Base-by-base conservation (phyloP, 495 filamentous ascomycete species). In the Aspergillus haitiensis region DNA sequence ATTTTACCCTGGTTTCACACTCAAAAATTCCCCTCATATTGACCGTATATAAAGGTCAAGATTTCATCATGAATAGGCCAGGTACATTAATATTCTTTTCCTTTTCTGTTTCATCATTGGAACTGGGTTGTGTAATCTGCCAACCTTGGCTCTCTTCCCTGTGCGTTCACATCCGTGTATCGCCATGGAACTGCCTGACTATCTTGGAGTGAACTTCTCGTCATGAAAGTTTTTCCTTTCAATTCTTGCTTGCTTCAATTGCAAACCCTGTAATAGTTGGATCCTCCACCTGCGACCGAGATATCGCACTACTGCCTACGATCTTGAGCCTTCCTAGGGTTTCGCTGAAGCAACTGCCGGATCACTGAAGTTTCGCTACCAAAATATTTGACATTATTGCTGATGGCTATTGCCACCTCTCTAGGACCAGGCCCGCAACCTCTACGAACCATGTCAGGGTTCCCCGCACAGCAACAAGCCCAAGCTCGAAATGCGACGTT, bases 401-500 rank as follows among this genome's bases (percentile, higher is more conserved):
- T 79, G 58, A 77, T 67, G 55, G 50, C 44, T 61, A 52, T 59
- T 55, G 31, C 46, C 55, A 64, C 64, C 42, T 46, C 36, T 27
- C 50, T 60, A 90, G 87, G 84, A 70, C 78, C 85, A 60, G 81
- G 84, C 70, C 87, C 85, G 62, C 88, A 88, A 75, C 78, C 84
- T 70, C 70, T 90, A 58, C 82, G 88, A 77, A 82, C 84, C 71
- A 85, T 90, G 76, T 84, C 86, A 58, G 85, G 82, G 61, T 90
- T 88, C 75, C 82, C 85, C 65, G 77, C 79, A 64, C 88, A 86
- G 76, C 85, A 80, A 72, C 77, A 86, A 72, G 80, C 84, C 63
- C 81, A 86, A 62, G 82, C 82, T 64, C 82, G 87, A 73, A 82
- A 78, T 67, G 69, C 74, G 55, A 74, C 77, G 47, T 60, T 84